phyloP scores from a whole-genome alignment of 2,329 filamentous ascomycete species.

The Talaromyces sp. region DNA sequence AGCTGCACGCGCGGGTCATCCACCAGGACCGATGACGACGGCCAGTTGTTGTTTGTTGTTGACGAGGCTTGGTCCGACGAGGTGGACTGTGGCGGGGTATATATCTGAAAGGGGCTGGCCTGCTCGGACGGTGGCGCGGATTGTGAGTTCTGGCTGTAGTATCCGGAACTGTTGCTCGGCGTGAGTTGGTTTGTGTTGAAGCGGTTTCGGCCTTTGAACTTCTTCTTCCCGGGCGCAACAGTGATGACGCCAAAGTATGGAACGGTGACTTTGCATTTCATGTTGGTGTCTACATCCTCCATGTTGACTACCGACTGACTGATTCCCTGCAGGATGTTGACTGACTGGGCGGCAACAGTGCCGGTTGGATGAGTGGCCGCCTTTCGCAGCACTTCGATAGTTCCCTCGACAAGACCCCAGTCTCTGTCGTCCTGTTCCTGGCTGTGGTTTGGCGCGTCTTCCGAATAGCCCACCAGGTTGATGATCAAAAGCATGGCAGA shows the following conservation, averaged over 20 bases:
- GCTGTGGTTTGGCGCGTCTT: conserved; percentile 15
- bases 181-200: neutral
- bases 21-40: conserved; percentile 8
- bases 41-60: neutral
- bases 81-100: conserved; percentile 22
- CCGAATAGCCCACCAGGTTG: conserved; percentile 36
- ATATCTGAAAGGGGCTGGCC: conserved; percentile 15
- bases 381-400: conserved; percentile 27
- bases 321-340: conserved; percentile 37
- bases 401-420: conserved; percentile 29
- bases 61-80: neutral
- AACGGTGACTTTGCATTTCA: conserved; percentile 36
- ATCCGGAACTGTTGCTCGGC: conserved; percentile 1
- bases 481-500: conserved; percentile 41
- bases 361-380: conserved; percentile 31
- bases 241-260: conserved; percentile 44
- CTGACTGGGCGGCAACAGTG: conserved; percentile 39
- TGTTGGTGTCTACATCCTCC: neutral
- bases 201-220: neutral
- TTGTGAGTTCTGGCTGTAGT: conserved; percentile 8
- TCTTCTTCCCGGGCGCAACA: conserved; percentile 28
- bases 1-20: conserved; percentile 18
- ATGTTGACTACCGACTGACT: conserved; percentile 10
- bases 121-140: conserved; percentile 3
- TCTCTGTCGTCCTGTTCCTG: conserved; percentile 30